Percentiles rank a stretch among this genome's conserved stretches.
Evolutionary conservation across 306 rosid species (phyloP).

Genomic region (Mimosa pudica): DNA sequence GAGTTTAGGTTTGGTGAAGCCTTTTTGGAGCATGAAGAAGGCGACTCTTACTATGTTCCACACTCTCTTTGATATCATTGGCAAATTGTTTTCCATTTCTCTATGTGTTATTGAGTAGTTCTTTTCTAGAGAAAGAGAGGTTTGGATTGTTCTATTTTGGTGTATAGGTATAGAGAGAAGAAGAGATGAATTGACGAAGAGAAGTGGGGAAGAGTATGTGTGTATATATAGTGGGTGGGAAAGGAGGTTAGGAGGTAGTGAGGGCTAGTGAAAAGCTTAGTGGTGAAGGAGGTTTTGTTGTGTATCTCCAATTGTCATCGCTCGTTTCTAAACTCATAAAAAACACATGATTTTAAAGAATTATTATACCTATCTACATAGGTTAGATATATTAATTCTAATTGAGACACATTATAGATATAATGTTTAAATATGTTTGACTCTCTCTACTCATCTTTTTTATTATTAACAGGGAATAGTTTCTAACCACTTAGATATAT

Average conservation of each 20-base stretch:
- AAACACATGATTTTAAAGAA: too few relatives aligned
- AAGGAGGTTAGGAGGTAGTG: too few relatives aligned
- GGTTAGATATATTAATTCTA: too few relatives aligned
- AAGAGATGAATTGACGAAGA: not conserved
- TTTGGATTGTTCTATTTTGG: not conserved
- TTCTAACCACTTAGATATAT: too few relatives aligned
- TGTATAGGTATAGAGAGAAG: not conserved
- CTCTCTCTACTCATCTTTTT: too few relatives aligned
- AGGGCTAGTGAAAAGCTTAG: not conserved
- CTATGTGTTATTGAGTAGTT: not conserved
- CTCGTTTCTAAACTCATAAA: too few relatives aligned
- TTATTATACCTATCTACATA: too few relatives aligned
- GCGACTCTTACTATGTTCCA: constrained; percentile 71
- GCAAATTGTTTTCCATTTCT: constrained; percentile 51
- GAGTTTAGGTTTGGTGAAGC: constrained; percentile 64
- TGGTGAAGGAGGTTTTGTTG: not conserved
- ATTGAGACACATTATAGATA: too few relatives aligned
- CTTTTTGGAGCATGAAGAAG: constrained; percentile 73
- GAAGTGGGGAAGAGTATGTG: too few relatives aligned
- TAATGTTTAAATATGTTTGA: too few relatives aligned
- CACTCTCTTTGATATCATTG: constrained; percentile 54
- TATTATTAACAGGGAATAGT: too few relatives aligned
- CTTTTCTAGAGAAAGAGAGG: constrained; percentile 4
- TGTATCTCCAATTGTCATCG: not conserved
- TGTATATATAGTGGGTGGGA: too few relatives aligned